Evolutionary conservation across 2,329 filamentous ascomycete genomes (phyloP).

Genomic region (Ramularia collo-cygni): DNA sequence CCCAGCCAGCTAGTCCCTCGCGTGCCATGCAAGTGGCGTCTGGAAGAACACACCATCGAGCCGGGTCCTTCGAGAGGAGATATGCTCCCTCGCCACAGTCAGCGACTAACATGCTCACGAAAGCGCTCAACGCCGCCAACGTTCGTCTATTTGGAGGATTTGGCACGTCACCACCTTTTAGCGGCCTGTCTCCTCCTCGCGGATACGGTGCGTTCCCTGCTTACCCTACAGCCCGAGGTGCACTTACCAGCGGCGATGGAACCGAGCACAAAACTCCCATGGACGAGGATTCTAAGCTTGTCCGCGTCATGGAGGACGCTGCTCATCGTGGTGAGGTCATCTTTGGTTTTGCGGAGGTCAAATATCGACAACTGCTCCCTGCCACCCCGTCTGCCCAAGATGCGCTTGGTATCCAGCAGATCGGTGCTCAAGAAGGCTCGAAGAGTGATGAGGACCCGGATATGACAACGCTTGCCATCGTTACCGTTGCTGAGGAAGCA

Average conservation of each 20-base stretch:
- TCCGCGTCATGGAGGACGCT: slow-evolving; percentile 81
- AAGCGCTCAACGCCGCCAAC: slow-evolving; percentile 91
- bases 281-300: slow-evolving; percentile 73
- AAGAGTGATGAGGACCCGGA: slow-evolving; percentile 61
- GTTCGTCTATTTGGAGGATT: slow-evolving; percentile 61
- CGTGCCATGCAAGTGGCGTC: slow-evolving; percentile 68
- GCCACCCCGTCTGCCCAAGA: slow-evolving; percentile 66
- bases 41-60: slow-evolving; percentile 65
- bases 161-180: slow-evolving; percentile 57
- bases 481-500: slow-evolving; percentile 86
- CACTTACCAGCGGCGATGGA: slow-evolving; percentile 58
- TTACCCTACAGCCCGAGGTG: slow-evolving; percentile 68
- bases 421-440: slow-evolving; percentile 47
- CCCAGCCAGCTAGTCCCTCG: slow-evolving; percentile 57
- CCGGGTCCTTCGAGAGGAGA: slow-evolving; percentile 73
- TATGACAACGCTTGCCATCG: slow-evolving; percentile 76
- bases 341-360: slow-evolving; percentile 95
- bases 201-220: slow-evolving; percentile 76
- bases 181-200: slow-evolving; percentile 64
- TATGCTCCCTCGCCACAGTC: slow-evolving; percentile 68
- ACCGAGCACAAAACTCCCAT: slow-evolving; percentile 50
- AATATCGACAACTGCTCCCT: slow-evolving; percentile 94
- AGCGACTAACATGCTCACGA: slow-evolving; percentile 84
- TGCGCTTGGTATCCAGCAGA: slow-evolving; percentile 53
- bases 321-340: slow-evolving; percentile 93